Base-by-base conservation (phyloP, 495 filamentous ascomycete species). In the Aspergillus ellipticus region DNA sequence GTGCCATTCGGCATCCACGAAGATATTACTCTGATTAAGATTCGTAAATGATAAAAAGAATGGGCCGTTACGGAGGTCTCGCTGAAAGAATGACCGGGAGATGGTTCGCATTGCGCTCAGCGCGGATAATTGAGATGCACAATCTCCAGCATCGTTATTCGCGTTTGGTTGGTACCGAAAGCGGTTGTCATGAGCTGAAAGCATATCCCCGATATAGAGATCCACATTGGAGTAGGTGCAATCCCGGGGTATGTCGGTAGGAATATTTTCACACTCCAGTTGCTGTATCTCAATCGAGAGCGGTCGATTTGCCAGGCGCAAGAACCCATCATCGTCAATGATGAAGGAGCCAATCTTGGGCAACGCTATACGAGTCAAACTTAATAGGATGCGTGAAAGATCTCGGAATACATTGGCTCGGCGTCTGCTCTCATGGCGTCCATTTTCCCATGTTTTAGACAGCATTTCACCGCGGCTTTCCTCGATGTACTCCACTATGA, bases 181-280 rank as follows among this genome's bases (percentile, higher is more conserved):
- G 51, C 61, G 59, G 52, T 57, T 67, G 29, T 73, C 66, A 59
- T 73, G 62, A 24, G 64, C 46, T 3, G 29, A 43, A 56, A 73
- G 62, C 8, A 72, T 54, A 65, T 71, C 68, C n/a, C 42, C 45
- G 31, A 68, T 51, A 60, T 69, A 74, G 7, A 68, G 67, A 49
- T 76, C 68, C 43, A 62, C 58, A 41, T 51, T 63, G 11, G 60
- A 60, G 59, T 74, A 67, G 16, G 65, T 76, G 43, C 61, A 48
- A 35, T 69, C 57, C 28, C 65, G 66, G 26, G 46, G 51, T 51
- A 76, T 73, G 41, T 66, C 60, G 42, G 54, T 67, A 22, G 61
- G 68, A 29, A 73, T 71, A n/a, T 62, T 43, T 31, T 72, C 66
- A 58, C 73, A 74, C 54, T 76, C 68, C 49, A 71, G 56, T 2